These are phyloP conservation scores for Chytriomyces confervae DNA, from an alignment of 192 early-diverging fungal species.

Conservation along the genomic window DNA sequence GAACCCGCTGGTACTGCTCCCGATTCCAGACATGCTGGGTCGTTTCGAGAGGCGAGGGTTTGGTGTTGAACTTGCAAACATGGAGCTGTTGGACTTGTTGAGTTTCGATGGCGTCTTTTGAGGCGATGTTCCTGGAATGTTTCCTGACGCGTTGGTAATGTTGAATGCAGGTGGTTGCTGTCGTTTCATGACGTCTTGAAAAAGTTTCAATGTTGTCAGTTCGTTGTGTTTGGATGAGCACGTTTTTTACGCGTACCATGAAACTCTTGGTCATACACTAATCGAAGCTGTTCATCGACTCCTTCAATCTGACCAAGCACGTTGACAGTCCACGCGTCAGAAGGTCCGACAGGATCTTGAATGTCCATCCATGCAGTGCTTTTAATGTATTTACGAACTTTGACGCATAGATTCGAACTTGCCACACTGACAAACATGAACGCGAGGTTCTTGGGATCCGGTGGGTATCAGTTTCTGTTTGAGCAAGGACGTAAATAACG, in stretches of 20 bases:
- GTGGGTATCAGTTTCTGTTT: background rate
- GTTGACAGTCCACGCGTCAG: background rate
- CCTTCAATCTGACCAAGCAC: background rate
- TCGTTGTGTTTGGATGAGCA: background rate
- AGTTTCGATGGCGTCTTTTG: background rate
- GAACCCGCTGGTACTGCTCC: background rate
- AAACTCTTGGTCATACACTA: slow-evolving; percentile 25
- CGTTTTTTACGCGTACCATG: background rate
- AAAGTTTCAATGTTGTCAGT: background rate
- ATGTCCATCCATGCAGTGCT: slow-evolving; percentile 1
- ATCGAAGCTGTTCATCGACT: slow-evolving; percentile 18
- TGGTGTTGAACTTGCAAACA: slow-evolving; percentile 4
- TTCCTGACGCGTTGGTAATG: background rate
- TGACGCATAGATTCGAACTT: slow-evolving; percentile 9
- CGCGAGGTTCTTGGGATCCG: slow-evolving; percentile 13
- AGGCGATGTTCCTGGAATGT: background rate
- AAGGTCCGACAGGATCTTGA: background rate
- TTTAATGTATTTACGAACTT: slow-evolving; percentile 13
- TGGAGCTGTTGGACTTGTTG: slow-evolving; percentile 15
- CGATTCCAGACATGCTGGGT: background rate
- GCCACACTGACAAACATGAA: slow-evolving; percentile 14
- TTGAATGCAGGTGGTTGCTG: background rate
- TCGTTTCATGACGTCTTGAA: background rate
- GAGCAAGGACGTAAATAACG: background rate
- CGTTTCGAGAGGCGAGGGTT: background rate